Conservation (phyloP, 495 filamentous ascomycete species). For the Lasiosphaeria ovina region DNA sequence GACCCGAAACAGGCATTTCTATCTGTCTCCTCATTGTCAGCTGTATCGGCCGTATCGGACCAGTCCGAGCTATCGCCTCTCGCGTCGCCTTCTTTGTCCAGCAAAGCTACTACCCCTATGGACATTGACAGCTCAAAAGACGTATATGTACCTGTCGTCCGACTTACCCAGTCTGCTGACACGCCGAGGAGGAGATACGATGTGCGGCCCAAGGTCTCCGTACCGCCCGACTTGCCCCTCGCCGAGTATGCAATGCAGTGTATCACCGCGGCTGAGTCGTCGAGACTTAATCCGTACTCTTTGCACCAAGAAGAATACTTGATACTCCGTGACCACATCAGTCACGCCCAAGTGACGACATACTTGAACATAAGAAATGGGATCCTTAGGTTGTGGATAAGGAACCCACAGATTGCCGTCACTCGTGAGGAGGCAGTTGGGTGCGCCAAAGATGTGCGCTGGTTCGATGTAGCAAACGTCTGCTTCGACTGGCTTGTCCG, state of each 20-base stretch:
- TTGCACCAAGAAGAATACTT: constrained; percentile 84
- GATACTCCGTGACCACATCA: constrained; percentile 76
- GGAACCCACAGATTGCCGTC: constrained; percentile 85
- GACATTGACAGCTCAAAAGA: constrained; percentile 45
- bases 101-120: constrained; percentile 56
- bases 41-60: constrained; percentile 20
- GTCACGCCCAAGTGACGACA: constrained; percentile 84
- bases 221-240: constrained; percentile 69
- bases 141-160: constrained; percentile 4
- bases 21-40: constrained; percentile 21
- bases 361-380: constrained; percentile 97
- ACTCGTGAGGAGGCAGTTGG: constrained; percentile 86
- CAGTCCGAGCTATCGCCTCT: constrained; percentile 46
- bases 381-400: constrained; percentile 85
- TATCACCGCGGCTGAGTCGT: constrained; percentile 82
- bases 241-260: constrained; percentile 84
- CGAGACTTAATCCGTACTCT: constrained; percentile 83
- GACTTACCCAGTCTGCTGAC: constrained; percentile 4
- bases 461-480: constrained; percentile 83
- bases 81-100: constrained; percentile 47
- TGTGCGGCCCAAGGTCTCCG: constrained; percentile 71
- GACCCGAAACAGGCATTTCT: constrained; percentile 6
- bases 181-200: constrained; percentile 45
- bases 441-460: constrained; percentile 86
- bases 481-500: constrained; percentile 91